These are phyloP conservation scores for Udeniomyces megalosporus DNA, from an alignment of 768 basidiomycete genomes.

Conservation along the genomic window DNA sequence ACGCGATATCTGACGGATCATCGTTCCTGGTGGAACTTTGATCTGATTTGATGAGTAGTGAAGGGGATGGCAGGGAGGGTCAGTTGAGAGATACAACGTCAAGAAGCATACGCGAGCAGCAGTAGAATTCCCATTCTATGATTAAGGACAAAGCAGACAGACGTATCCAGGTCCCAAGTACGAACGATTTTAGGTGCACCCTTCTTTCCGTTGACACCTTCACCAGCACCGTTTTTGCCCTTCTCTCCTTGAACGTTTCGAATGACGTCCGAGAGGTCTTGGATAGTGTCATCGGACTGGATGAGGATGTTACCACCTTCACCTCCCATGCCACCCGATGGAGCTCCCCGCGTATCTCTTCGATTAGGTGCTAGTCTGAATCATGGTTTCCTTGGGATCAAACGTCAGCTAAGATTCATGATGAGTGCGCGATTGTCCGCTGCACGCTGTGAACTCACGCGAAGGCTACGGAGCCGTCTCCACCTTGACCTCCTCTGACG, in stretches of 20 bases:
- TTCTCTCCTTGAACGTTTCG: background rate
- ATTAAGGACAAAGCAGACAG: background rate
- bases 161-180: background rate
- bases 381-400: too few relatives aligned
- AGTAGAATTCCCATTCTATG: background rate
- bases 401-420: background rate
- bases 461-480: constrained; percentile 8
- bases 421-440: background rate
- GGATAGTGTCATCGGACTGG: background rate
- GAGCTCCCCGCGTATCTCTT: constrained; percentile 2
- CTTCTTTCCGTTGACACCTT: constrained; percentile 3
- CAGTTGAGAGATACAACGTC: background rate
- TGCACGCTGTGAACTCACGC: background rate
- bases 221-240: constrained; percentile 6
- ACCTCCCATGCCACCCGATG: constrained; percentile 2
- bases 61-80: background rate
- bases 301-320: constrained; percentile 13
- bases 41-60: too few relatives aligned
- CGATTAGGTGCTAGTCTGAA: too few relatives aligned
- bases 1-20: constrained; percentile 15
- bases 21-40: constrained; percentile 15
- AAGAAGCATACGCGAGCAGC: background rate
- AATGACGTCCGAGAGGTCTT: background rate
- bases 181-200: constrained; percentile 1
- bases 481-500: constrained; percentile 7